A percentile compares a stretch with the other conserved stretches of the same genome.
These are phyloP conservation scores for Hansenula sp. DNA, from an alignment of 1,139 yeast genomes.

Conservation along the genomic window DNA sequence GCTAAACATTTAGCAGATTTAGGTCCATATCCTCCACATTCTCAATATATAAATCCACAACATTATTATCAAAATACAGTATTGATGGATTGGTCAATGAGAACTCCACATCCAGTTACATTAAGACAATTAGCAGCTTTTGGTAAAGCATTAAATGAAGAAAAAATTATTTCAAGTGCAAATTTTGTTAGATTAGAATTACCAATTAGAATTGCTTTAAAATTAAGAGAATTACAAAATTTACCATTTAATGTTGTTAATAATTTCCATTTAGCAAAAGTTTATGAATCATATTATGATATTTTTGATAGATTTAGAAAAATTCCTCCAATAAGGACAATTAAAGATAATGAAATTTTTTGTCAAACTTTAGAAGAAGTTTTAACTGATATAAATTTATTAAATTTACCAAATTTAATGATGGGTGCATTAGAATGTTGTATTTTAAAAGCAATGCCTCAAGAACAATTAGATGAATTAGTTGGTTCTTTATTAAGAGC, in stretches of 20 bases:
- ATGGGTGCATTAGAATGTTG: slow-evolving; percentile 91
- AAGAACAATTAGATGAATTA: slow-evolving; percentile 59
- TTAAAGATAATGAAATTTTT: slow-evolving; percentile 72
- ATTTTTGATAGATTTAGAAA: slow-evolving; percentile 83
- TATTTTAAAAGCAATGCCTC: slow-evolving; percentile 57
- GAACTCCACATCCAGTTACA: slow-evolving; percentile 84
- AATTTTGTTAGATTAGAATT: slow-evolving; percentile 83
- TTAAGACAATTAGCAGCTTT: slow-evolving; percentile 83
- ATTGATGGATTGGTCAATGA: slow-evolving; percentile 58
- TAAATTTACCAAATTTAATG: slow-evolving; percentile 80
- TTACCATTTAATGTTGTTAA: slow-evolving; percentile 82
- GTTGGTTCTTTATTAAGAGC: slow-evolving; percentile 77
- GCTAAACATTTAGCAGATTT: slow-evolving; percentile 22
- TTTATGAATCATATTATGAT: slow-evolving; percentile 82
- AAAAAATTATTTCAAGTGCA: slow-evolving; percentile 76
- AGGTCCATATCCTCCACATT: slow-evolving; percentile 25
- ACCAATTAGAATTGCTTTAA: slow-evolving; percentile 77
- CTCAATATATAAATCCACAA: slow-evolving; percentile 35
- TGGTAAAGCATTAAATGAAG: slow-evolving; percentile 71
- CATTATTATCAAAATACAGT: slow-evolving; percentile 87
- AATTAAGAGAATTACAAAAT: slow-evolving; percentile 73
- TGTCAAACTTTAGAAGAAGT: slow-evolving; percentile 59
- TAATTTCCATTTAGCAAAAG: slow-evolving; percentile 80
- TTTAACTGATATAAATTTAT: slow-evolving; percentile 68
- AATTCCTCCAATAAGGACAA: slow-evolving; percentile 57